Evolutionary conservation across 176 grass and related monocot species (phyloP), one percentile per base, ranked within the genome.

Genomic region (Oryza glaberrima): DNA sequence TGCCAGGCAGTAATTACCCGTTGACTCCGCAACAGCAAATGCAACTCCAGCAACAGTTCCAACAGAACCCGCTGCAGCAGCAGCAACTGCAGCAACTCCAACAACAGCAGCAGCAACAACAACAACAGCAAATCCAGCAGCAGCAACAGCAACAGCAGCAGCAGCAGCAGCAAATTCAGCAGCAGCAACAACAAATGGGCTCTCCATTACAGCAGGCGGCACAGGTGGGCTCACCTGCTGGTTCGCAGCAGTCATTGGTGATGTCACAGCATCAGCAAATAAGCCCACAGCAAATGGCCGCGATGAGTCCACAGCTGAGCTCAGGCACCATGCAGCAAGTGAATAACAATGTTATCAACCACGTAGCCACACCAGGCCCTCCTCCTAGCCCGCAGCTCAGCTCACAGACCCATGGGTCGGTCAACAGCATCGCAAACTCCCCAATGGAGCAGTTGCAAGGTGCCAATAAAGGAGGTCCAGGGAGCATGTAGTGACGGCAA

Each of bases 401-500:
- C 86, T 99, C 96, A 11, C 96, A 98, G 78, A 98, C 93, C 9
- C 93, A 92, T 49, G 96, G 93, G 8, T 99, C 91, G 2, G 94
- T 99, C 35, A 86, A 78, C 65, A 99, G 91, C 90, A 94, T 98
- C 4, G 87, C 88, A n/a, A 95, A 90, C 86, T 98, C 96, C 16
- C 96, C 96, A 14, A 98, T 95, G 93, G 96, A 98, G 60, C 96
- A 98, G 83, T 85, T 98, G 83, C 96, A 98, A 85, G 91, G 93
- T 73, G 88, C 85, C 30, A 96, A 86, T 80, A 94, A 92, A 73
- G 91, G 79, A 45, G 86, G 88, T 38, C 79, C 85, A 9, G 83
- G 84, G 70, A 91, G 83, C 82, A 85, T 92, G 77, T 93, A 90
- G 58, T 87, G 28, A 70, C 64, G 49, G 51, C 69, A 58, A 63